These are phyloP conservation scores for Nymphaea colorata DNA, from an alignment of 164 flowering plant genomes.

Conservation along the genomic window DNA sequence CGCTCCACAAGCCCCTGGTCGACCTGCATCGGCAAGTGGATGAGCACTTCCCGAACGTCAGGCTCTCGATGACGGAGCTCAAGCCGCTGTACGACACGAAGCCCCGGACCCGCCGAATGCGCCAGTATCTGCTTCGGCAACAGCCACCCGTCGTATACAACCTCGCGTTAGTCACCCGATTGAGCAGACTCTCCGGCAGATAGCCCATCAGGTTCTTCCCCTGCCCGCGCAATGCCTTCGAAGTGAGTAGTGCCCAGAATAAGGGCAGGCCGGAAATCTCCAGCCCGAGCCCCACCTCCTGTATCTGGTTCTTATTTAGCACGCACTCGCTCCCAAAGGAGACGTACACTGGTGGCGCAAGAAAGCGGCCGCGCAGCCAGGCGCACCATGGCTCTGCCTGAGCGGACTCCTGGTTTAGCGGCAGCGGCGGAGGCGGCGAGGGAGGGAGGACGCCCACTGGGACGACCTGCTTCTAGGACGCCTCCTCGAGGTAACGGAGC, in stretches of 20 bases:
- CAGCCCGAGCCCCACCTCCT: constrained; percentile 43
- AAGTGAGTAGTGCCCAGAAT: constrained; percentile 32
- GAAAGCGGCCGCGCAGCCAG: constrained; percentile 16
- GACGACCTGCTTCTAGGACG: neutral
- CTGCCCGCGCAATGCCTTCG: constrained; percentile 8
- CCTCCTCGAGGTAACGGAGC: neutral
- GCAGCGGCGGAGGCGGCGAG: neutral
- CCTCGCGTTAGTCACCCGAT: constrained; percentile 19
- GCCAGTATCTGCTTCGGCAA: constrained; percentile 40
- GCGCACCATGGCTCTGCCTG: neutral
- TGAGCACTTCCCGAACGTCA: constrained; percentile 25
- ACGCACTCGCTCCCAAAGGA: constrained; percentile 46
- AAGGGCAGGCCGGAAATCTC: constrained; percentile 44
- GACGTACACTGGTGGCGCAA: constrained; percentile 43
- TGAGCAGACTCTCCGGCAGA: constrained; percentile 28
- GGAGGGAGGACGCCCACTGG: neutral
- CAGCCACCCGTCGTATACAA: constrained; percentile 35
- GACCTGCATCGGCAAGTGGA: constrained; percentile 30
- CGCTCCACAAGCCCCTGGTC: constrained; percentile 47
- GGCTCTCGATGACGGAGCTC: constrained; percentile 45
- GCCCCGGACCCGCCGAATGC: constrained; percentile 37
- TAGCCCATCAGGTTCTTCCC: neutral
- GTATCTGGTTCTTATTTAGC: constrained; percentile 18
- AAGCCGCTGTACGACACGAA: constrained; percentile 61
- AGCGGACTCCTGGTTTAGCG: neutral